A percentile compares a stretch with the other conserved stretches of the same genome.
Conservation (phyloP, 345 rosid genomes). For the Hibiscus tridactylites region DNA sequence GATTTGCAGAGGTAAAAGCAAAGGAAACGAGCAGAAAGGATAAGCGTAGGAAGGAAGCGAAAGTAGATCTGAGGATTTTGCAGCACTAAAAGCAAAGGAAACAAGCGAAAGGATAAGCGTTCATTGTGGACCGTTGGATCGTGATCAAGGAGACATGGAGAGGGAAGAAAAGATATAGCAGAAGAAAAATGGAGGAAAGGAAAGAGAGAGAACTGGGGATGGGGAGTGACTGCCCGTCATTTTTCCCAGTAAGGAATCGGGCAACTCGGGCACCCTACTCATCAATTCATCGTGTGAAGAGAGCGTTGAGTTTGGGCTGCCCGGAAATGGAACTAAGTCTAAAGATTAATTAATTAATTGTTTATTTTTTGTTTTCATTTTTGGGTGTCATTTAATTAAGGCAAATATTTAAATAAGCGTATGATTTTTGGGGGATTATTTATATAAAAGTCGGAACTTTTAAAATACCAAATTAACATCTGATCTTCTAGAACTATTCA, state of each 20-base stretch:
- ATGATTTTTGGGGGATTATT: too few relatives aligned
- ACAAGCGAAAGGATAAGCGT: constrained; percentile 18
- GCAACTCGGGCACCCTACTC: constrained; percentile 14
- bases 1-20: constrained; percentile 28
- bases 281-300: not conserved
- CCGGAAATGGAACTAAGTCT: constrained; percentile 9
- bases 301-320: constrained; percentile 20
- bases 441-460: too few relatives aligned
- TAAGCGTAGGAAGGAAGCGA: constrained; percentile 18
- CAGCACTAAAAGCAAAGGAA: constrained; percentile 29
- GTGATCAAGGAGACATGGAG: constrained; percentile 30
- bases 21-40: constrained; percentile 15
- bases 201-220: constrained; percentile 20
- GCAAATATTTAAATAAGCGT: too few relatives aligned
- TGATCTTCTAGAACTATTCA: too few relatives aligned
- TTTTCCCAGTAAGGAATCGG: not conserved
- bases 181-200: constrained; percentile 14
- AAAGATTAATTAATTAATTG: constrained; percentile 6
- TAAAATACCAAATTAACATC: too few relatives aligned
- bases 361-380: too few relatives aligned
- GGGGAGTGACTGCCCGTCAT: constrained; percentile 2
- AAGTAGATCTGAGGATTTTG: constrained; percentile 37
- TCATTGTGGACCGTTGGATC: constrained; percentile 60
- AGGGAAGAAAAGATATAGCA: constrained; percentile 20
- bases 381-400: not conserved